phyloP scores from a whole-genome alignment of 2,329 filamentous ascomycete genomes.

The Purpureocillium takamizusanense region DNA sequence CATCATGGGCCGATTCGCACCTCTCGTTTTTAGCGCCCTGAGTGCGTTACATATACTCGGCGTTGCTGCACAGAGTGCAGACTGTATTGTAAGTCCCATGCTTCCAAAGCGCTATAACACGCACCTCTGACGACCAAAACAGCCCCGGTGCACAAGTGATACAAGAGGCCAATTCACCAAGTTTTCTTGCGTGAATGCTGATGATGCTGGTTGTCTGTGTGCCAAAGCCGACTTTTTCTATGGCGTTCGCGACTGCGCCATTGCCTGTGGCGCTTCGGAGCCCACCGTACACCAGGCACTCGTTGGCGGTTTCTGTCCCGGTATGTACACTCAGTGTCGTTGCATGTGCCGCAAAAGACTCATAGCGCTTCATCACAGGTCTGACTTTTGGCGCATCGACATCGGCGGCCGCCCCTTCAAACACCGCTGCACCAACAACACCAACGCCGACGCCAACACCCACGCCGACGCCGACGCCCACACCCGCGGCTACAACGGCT shows the following conservation, averaged over 20 bases:
- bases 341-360: not conserved
- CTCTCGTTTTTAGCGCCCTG: conserved; percentile 17
- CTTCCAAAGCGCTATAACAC: not conserved
- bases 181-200: conserved; percentile 16
- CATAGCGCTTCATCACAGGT: not conserved
- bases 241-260: conserved; percentile 26
- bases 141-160: conserved; percentile 13
- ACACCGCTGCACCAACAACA: not conserved
- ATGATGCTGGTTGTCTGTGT: conserved; percentile 30
- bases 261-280: conserved; percentile 18
- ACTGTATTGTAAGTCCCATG: conserved; percentile 21
- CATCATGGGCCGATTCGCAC: conserved; percentile 18
- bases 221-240: conserved; percentile 11
- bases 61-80: conserved; percentile 11
- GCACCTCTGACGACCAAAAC: conserved; percentile 3
- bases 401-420: not conserved
- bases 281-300: conserved; percentile 17
- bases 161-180: conserved; percentile 11
- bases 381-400: not conserved
- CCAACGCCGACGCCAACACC: not conserved
- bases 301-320: conserved; percentile 13
- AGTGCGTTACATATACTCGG: conserved; percentile 15
- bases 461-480: not conserved
- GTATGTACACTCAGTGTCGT: conserved; percentile 3
- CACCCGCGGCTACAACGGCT: not conserved